Evolutionary conservation across 176 grass and related monocot species (phyloP), one percentile per base, ranked within the genome.

Genomic region (Oryza brachyantha): DNA sequence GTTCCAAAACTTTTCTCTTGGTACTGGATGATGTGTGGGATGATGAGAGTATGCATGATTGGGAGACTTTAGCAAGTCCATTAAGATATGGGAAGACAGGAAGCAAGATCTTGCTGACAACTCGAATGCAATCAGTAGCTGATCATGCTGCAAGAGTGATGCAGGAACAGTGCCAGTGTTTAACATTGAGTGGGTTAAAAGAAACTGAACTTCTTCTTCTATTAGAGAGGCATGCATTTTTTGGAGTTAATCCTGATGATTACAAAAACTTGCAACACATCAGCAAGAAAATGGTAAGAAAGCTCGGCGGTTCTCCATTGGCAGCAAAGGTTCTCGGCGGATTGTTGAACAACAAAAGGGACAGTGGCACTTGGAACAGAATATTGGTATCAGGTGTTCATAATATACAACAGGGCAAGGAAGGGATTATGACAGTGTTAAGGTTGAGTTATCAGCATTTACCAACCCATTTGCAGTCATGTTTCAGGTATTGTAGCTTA

Each of bases 11-110:
- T 1, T 88, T 91, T 50, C 72, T 91, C 31, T 75, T 91, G 65
- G 67, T 91, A 7, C 32, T 91, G 16, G 89, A 91, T 59, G 89
- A 91, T 81, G 72, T 82, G 28, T 88, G 89, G 89, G 87, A 85
- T 66, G 85, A 91, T 68, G 45, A 63, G 11, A 50, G 8, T 1
- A 1, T 29, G 7, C 22, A 14, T 16, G 46, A 74, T 27, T 91
- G 89, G 85, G 63, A 81, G 60, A 84, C 31, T 25, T 60, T 91
- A 3, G n/a, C 29, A 17, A 11, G 37, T 0, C 85, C 77, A 14
- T 61, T 91, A 71, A 71, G 28, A 76, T 26, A 68, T 68, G 89
- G 85, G 12, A 66, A 71, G 66, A 41, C 28, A 77, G 89, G 89
- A 65, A 91, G 89, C 73, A 91, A 84, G 81, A 84, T 91, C 48